phyloP scores from a whole-genome alignment of 352 stramenopile genomes.

The Pilasporangium apinafurcum region DNA sequence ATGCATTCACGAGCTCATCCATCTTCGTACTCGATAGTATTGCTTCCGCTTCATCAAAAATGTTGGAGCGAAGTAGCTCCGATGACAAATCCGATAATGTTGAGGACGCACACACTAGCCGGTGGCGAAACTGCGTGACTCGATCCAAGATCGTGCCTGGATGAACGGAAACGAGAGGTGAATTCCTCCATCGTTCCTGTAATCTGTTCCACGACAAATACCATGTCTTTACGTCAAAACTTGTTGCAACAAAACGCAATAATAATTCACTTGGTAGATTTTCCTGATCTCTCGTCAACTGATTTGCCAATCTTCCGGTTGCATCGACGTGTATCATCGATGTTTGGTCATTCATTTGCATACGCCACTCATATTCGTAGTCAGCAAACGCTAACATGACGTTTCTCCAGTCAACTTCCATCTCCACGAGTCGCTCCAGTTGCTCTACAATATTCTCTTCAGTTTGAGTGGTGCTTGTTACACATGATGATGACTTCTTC shows the following conservation, averaged over 20 bases:
- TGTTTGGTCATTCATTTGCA: conserved; percentile 11
- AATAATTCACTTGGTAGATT: conserved; percentile 35
- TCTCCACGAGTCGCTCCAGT: conserved; percentile 41
- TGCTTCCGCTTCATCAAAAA: conserved; percentile 3
- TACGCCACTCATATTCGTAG: conserved; percentile 46
- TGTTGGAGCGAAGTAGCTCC: conserved; percentile 4
- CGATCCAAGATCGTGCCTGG: conserved; percentile 40
- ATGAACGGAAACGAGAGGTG: conserved; percentile 32
- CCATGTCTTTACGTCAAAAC: conserved; percentile 54
- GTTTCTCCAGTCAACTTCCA: conserved; percentile 36
- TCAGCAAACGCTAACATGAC: conserved; percentile 26
- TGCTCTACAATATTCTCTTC: conserved; percentile 17
- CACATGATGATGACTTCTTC: conserved; percentile 4
- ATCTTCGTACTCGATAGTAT: conserved; percentile 12
- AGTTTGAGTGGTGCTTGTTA: not conserved
- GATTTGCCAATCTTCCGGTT: not conserved
- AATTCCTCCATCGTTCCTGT: conserved; percentile 35
- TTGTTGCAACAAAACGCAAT: conserved; percentile 41
- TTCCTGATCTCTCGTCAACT: conserved; percentile 7
- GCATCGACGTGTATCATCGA: not conserved
- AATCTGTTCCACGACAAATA: conserved; percentile 39
- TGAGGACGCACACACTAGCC: conserved; percentile 29
- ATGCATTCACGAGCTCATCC: conserved; percentile 18
- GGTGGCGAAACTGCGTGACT: conserved; percentile 51
- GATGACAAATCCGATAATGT: conserved; percentile 16